phyloP scores from a whole-genome alignment of 352 stramenopile genomes.

The Phytophthora syringae region DNA sequence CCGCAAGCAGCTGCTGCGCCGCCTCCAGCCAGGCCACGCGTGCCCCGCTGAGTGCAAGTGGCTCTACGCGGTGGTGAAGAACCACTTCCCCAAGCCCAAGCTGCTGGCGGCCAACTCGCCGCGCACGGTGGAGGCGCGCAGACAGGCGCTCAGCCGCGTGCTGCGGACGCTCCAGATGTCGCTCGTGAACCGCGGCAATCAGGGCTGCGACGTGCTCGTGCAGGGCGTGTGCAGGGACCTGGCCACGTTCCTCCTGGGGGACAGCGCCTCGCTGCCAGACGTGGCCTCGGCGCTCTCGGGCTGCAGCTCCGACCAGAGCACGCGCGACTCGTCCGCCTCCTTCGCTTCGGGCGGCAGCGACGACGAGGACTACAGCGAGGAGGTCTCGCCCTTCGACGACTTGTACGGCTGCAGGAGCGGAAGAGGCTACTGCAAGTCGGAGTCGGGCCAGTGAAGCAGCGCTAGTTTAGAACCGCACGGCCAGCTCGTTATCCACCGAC shows the following conservation, averaged over 20 bases:
- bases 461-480: no score
- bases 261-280: slow-evolving; percentile 24
- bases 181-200: slow-evolving; percentile 42
- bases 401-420: slow-evolving; percentile 23
- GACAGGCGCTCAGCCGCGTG: slow-evolving; percentile 36
- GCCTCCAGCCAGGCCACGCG: slow-evolving; percentile 30
- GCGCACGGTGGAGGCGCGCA: slow-evolving; percentile 29
- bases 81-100: slow-evolving; percentile 43
- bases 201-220: slow-evolving; percentile 36
- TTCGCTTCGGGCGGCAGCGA: slow-evolving; percentile 30
- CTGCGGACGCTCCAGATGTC: slow-evolving; percentile 35
- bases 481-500: no score
- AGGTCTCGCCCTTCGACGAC: slow-evolving; percentile 22
- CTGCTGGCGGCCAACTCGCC: slow-evolving; percentile 34
- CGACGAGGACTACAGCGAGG: slow-evolving; percentile 25
- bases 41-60: no score
- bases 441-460: slow-evolving; percentile 33
- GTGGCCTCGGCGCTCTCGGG: slow-evolving; percentile 22
- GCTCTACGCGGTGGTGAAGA: slow-evolving; percentile 44
- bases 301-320: slow-evolving; percentile 36
- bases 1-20: slow-evolving; percentile 37
- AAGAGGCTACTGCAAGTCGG: slow-evolving; percentile 37
- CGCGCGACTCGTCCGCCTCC: slow-evolving; percentile 31
- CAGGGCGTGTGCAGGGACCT: slow-evolving; percentile 38
- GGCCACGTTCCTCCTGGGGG: slow-evolving; percentile 33